These are phyloP conservation scores for Daldinia eschscholtzii DNA, from an alignment of 2,329 filamentous ascomycete species.

Conservation along the genomic window DNA sequence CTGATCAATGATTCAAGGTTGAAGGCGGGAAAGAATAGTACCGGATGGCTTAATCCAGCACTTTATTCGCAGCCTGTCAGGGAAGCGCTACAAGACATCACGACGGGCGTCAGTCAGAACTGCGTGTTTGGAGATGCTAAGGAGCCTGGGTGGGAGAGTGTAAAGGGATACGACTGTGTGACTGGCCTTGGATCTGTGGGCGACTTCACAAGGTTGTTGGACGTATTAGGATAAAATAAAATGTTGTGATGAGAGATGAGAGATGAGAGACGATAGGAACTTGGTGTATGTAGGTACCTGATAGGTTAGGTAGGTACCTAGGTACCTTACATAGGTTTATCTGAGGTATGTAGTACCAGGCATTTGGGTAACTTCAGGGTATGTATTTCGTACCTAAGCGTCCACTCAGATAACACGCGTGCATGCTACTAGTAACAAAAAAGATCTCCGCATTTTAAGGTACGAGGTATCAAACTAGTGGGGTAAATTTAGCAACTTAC, in stretches of 20 bases:
- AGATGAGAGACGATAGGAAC: too few relatives aligned
- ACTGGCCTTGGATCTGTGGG: constrained; percentile 64
- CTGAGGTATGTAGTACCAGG: neutral
- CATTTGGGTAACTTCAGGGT: too few relatives aligned
- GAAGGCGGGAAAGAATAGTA: constrained; percentile 59
- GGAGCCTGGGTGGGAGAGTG: constrained; percentile 60
- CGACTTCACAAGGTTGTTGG: constrained; percentile 52
- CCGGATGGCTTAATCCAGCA: constrained; percentile 67
- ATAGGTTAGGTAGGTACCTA: neutral
- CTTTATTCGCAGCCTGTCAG: constrained; percentile 59
- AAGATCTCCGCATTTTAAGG: constrained; percentile 6
- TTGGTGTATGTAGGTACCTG: neutral
- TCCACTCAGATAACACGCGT: neutral
- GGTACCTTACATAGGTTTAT: too few relatives aligned
- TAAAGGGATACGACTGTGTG: constrained; percentile 61
- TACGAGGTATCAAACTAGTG: constrained; percentile 11
- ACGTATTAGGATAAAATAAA: constrained; percentile 21
- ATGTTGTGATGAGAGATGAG: neutral
- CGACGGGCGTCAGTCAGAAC: constrained; percentile 55
- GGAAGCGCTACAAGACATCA: constrained; percentile 58
- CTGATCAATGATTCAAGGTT: constrained; percentile 64
- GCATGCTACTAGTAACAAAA: neutral
- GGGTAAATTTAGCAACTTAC: constrained; percentile 10
- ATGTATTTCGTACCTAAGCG: neutral
- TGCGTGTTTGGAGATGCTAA: constrained; percentile 55